These are phyloP conservation scores for Emericellopsis terricola DNA, from an alignment of 495 filamentous ascomycete species.

Conservation along the genomic window DNA sequence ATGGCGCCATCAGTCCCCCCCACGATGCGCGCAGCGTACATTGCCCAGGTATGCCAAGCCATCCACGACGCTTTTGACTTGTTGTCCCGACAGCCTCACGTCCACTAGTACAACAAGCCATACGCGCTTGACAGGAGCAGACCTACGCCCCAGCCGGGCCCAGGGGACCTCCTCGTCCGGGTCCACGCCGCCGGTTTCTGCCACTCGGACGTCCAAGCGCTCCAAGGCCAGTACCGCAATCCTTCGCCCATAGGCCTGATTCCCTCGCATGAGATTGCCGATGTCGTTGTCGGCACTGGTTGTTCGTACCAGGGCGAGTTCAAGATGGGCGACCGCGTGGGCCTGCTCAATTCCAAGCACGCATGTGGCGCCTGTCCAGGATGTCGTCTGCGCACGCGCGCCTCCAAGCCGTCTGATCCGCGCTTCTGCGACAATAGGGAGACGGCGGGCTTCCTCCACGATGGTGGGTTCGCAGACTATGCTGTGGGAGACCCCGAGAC, in stretches of 20 bases:
- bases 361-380: slow-evolving; percentile 3
- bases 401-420: slow-evolving; percentile 4
- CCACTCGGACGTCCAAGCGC: slow-evolving; percentile 5
- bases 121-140: slow-evolving; percentile 2
- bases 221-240: slow-evolving; percentile 1
- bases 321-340: slow-evolving; percentile 6
- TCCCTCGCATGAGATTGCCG: slow-evolving; percentile 5
- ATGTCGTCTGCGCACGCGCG: slow-evolving; percentile 3
- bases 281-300: slow-evolving; percentile 1
- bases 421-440: slow-evolving; percentile 7
- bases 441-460: slow-evolving; percentile 9
- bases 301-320: background rate
- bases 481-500: slow-evolving; percentile 11
- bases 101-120: slow-evolving; percentile 2
- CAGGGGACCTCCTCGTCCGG: slow-evolving; percentile 6
- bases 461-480: slow-evolving; percentile 19
- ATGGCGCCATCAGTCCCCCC: too few relatives aligned
- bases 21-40: slow-evolving; percentile 3
- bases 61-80: too few relatives aligned
- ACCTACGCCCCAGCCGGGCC: slow-evolving; percentile 1
- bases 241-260: slow-evolving; percentile 2
- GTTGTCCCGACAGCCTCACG: background rate
- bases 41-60: slow-evolving; percentile 2
- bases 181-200: slow-evolving; percentile 5
- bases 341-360: slow-evolving; percentile 4